A percentile compares a stretch with the other conserved stretches of the same genome.
Evolutionary conservation across 2,329 filamentous ascomycete species (phyloP).

Genomic region (Aureobasidium uvarum): DNA sequence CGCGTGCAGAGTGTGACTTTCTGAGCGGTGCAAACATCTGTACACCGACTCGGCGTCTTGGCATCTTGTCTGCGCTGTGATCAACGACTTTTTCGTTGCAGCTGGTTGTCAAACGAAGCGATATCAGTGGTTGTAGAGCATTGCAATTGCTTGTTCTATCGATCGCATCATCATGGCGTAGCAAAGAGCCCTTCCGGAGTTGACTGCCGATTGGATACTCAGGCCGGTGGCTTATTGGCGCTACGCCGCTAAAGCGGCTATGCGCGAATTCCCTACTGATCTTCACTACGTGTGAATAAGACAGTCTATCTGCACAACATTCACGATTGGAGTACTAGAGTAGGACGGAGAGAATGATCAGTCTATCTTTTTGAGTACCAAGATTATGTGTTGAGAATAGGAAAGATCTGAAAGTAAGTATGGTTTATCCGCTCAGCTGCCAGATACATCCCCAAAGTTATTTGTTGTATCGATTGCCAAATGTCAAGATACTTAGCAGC

Average conservation of each 20-base stretch:
- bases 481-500: constrained; percentile 14
- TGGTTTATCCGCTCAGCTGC: not conserved
- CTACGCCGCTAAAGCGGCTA: not conserved
- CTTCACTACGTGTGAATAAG: not conserved
- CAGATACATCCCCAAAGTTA: not conserved
- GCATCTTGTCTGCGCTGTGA: not conserved
- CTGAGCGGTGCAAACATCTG: not conserved
- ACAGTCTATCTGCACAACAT: no score
- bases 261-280: not conserved
- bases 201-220: not conserved
- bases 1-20: not conserved
- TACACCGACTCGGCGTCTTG: not conserved
- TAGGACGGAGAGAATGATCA: not conserved
- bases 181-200: not conserved
- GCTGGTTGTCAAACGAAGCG: not conserved
- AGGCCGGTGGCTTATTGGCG: not conserved
- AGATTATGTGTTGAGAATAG: constrained; percentile 9
- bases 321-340: not conserved
- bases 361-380: not conserved
- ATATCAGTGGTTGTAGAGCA: not conserved
- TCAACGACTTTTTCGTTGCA: not conserved
- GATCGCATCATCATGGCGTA: not conserved
- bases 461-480: not conserved
- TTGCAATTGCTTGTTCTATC: not conserved
- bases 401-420: constrained; percentile 11